Percentiles rank a stretch among this genome's conserved stretches.
Conservation (phyloP, 768 basidiomycete species). For the Pulveroboletus sp. region DNA sequence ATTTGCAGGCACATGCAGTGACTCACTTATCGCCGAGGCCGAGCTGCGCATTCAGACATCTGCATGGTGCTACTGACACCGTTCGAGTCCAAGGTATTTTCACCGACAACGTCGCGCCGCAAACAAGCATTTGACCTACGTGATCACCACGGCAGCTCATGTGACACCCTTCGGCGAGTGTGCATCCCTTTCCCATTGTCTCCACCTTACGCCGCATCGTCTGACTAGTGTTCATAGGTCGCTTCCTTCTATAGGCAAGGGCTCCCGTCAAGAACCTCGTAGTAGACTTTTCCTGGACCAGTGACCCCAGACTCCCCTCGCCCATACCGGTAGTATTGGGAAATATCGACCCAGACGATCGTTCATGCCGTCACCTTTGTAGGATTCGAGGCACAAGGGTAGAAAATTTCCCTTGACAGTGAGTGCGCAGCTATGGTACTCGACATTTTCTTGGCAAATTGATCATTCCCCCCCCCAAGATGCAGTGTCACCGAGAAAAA, state of each 20-base stretch:
- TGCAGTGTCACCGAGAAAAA: not conserved
- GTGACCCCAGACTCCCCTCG: constrained; percentile 16
- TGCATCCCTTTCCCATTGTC: too few species aligned
- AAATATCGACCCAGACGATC: not conserved
- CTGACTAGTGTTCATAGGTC: too few species aligned
- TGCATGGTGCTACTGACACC: too few species aligned
- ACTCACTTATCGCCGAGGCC: too few species aligned
- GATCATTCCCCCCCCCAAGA: not conserved
- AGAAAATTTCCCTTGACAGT: not conserved
- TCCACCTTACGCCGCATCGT: too few species aligned
- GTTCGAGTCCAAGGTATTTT: too few species aligned
- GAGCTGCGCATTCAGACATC: too few species aligned
- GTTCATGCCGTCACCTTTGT: constrained; percentile 19
- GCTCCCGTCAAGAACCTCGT: not conserved
- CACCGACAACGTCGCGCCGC: not conserved
- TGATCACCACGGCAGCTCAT: too few species aligned
- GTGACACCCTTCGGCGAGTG: too few species aligned
- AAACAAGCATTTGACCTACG: not conserved
- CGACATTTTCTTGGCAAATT: not conserved
- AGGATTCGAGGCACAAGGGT: constrained; percentile 9
- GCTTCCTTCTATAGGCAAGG: not conserved
- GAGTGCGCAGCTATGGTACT: not conserved
- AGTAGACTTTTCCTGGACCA: not conserved
- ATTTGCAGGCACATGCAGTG: not conserved
- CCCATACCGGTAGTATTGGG: constrained; percentile 1